Evolutionary conservation across 208 protist species (phyloP).

Genomic region (Leishmania mexicana): DNA sequence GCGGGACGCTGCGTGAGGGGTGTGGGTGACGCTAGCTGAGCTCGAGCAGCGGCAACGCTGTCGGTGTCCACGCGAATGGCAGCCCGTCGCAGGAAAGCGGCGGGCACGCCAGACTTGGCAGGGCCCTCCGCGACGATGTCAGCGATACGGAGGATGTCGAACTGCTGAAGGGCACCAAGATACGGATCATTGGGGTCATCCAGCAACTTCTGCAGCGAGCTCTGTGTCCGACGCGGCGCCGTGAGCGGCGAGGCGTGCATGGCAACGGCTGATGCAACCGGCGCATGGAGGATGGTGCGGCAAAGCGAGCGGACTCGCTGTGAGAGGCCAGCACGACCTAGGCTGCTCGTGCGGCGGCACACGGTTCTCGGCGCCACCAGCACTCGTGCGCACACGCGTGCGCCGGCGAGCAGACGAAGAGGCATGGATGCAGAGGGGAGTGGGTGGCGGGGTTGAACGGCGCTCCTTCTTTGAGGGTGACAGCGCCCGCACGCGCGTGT

Average conservation of each 20-base stretch:
- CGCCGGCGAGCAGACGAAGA: not conserved
- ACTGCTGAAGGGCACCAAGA: conserved; percentile 44
- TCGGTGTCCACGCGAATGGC: conserved; percentile 19
- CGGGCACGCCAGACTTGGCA: conserved; percentile 11
- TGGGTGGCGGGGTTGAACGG: not conserved
- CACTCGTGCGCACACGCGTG: not conserved
- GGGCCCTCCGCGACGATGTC: conserved; percentile 30
- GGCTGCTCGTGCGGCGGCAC: not conserved
- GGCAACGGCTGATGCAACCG: not conserved
- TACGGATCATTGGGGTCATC: conserved; percentile 58
- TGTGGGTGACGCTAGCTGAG: conserved; percentile 22
- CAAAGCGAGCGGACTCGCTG: not conserved
- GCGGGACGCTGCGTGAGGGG: conserved; percentile 17
- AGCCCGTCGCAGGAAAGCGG: conserved; percentile 24
- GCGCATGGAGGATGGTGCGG: not conserved
- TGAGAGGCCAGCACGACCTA: not conserved
- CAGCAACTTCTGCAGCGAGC: conserved; percentile 54
- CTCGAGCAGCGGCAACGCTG: conserved; percentile 7
- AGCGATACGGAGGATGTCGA: conserved; percentile 56
- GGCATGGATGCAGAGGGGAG: not conserved
- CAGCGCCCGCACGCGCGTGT: not conserved
- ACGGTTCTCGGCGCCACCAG: not conserved
- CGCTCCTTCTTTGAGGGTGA: not conserved
- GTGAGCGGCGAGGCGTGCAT: conserved; percentile 3
- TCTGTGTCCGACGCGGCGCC: conserved; percentile 29